phyloP scores from a whole-genome alignment of 108 stramenopile species.

The Epipyxis sp. region DNA sequence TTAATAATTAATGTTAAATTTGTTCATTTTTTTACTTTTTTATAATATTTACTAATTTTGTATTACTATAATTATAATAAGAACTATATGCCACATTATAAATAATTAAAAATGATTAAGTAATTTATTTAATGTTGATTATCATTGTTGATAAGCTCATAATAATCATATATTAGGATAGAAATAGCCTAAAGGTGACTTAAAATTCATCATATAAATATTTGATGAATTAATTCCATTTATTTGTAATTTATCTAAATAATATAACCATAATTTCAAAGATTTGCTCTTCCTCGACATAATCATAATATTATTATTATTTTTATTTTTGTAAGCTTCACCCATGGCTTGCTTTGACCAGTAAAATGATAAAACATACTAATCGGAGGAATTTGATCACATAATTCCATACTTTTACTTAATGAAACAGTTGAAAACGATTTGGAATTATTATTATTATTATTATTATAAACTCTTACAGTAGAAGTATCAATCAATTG shows the following conservation, averaged over 20 bases:
- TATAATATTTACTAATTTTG: too few species aligned
- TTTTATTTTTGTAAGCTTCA: too few species aligned
- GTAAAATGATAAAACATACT: conserved; percentile 17
- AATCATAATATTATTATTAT: background rate
- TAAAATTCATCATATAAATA: background rate
- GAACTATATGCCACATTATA: too few species aligned
- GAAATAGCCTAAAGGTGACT: conserved; percentile 10
- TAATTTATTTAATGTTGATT: too few species aligned
- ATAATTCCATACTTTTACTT: background rate
- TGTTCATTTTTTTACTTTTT: too few species aligned
- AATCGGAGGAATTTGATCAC: background rate
- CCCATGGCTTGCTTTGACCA: conserved; percentile 27
- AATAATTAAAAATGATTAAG: too few species aligned
- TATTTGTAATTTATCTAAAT: conserved; percentile 2
- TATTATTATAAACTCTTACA: background rate
- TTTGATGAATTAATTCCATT: conserved; percentile 4
- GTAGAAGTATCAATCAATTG: conserved; percentile 2
- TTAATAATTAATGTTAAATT: too few species aligned
- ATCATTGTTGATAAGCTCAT: too few species aligned
- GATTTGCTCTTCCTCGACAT: background rate
- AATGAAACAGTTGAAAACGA: too few species aligned
- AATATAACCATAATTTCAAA: background rate
- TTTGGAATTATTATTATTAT: background rate
- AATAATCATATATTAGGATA: too few species aligned
- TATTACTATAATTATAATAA: too few species aligned